These are phyloP conservation scores for Saitozyma sp. DNA, from an alignment of 768 basidiomycete genomes.

Conservation along the genomic window DNA sequence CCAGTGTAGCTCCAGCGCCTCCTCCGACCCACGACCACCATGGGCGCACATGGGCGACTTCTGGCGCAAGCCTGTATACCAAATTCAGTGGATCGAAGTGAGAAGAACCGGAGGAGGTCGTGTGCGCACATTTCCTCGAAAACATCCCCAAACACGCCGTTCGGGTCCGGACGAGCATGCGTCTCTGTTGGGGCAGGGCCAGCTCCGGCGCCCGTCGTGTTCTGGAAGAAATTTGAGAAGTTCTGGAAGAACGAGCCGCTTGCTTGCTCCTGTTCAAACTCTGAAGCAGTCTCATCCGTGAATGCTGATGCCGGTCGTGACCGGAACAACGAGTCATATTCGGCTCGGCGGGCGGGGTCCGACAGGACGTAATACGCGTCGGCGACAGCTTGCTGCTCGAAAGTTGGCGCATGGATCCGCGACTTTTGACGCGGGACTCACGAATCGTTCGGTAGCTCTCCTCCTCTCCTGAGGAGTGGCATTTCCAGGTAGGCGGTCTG, in stretches of 20 bases:
- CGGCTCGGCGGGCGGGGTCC: constrained; percentile 60
- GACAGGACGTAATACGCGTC: constrained; percentile 94
- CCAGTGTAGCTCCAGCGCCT: constrained; percentile 59
- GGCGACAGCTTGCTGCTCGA: constrained; percentile 67
- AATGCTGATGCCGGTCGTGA: constrained; percentile 39
- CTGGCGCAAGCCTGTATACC: constrained; percentile 46
- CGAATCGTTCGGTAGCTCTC: constrained; percentile 74
- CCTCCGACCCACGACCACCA: constrained; percentile 50
- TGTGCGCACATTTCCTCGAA: constrained; percentile 77
- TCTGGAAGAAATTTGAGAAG: constrained; percentile 71
- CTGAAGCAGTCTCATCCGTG: constrained; percentile 40
- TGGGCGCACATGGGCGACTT: constrained; percentile 50
- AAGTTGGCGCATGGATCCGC: constrained; percentile 2
- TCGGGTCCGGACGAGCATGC: constrained; percentile 64
- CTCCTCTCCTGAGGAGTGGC: constrained; percentile 70
- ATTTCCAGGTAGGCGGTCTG: constrained; percentile 70
- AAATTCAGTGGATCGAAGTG: not conserved
- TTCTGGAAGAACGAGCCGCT: constrained; percentile 74
- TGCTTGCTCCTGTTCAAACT: constrained; percentile 55
- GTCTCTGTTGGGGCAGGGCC: not conserved
- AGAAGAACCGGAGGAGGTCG: not conserved
- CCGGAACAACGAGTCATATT: constrained; percentile 53
- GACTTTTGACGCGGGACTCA: constrained; percentile 6
- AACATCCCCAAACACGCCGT: constrained; percentile 80
- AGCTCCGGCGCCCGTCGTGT: constrained; percentile 48